Evolutionary conservation across 1,139 yeast species (phyloP), one percentile per base, ranked within the genome.

Genomic region (Kodamaea sp.): DNA sequence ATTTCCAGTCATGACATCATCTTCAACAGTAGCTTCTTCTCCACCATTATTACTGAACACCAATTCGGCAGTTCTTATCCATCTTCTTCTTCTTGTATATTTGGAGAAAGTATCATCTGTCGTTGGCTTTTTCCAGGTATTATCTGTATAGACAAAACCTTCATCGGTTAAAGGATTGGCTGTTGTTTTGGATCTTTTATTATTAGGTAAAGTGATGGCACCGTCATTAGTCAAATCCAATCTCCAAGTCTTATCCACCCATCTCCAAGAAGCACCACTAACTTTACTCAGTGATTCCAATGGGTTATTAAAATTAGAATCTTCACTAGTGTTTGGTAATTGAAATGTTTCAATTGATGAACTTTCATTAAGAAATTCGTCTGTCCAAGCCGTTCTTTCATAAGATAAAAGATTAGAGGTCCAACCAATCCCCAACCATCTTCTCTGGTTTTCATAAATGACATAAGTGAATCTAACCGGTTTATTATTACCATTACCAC

Each of bases 341-440:
- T 80, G 78, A 62, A 90, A 92, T 22, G 74, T 63, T 6, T 84
- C 92, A 22, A 90, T 83, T 5, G 90, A 72, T 4, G 84, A 79
- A 2, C 90, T 78, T 55, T 89, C 96, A 58, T 90, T 90, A 45
- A 89, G 70, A 54, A 89, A 89, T 60, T 90, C 97, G 60, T 92
- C 98, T 0, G 97, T 90, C 97, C 97, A 92, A 2, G 97, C 84
- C 0, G 96, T 81, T 55, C 98, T 76, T 61, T 92, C 98, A 58
- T 92, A 92, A 27, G 95, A 84, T 45, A 92, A 70, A 57, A 92
- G 71, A 55, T 89, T 89, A 7, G 94, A 73, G 0, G 98, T 90
- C 98, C 98, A 92, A 8, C 98, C 98, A 53, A 92, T 87, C 8
- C 97, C 98, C 34, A 92, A 71, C 98, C 98, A 92, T 53, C 95